Evolutionary conservation across 1,139 yeast species (phyloP).

Genomic region (Geotrichum restrictum): DNA sequence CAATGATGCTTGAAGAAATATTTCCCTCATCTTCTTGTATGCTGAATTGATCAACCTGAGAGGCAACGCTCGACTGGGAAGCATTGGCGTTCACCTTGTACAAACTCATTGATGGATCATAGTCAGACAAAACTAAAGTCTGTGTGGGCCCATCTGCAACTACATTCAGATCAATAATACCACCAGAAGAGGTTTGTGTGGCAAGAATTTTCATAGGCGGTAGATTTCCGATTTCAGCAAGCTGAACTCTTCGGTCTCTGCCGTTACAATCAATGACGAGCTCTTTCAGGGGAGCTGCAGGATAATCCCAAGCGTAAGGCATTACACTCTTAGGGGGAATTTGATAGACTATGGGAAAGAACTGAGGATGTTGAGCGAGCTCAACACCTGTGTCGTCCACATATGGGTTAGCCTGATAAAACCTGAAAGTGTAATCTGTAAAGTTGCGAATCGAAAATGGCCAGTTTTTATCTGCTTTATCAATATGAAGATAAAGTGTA

Average conservation of each 20-base stretch:
- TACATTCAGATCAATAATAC: constrained; percentile 79
- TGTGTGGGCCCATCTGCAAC: constrained; percentile 96
- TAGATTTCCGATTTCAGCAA: constrained; percentile 89
- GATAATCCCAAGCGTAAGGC: constrained; percentile 98
- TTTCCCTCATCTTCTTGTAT: constrained; percentile 66
- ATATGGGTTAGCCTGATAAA: constrained; percentile 83
- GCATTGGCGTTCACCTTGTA: constrained; percentile 47
- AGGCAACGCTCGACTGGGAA: constrained; percentile 17
- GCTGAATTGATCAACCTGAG: constrained; percentile 37
- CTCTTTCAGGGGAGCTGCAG: constrained; percentile 83
- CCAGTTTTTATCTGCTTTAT: constrained; percentile 77
- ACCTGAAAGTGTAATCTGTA: constrained; percentile 75
- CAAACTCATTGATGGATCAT: constrained; percentile 71
- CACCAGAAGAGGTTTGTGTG: constrained; percentile 40
- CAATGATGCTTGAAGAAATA: constrained; percentile 42
- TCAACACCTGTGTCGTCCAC: constrained; percentile 68
- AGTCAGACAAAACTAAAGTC: constrained; percentile 75
- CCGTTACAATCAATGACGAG: constrained; percentile 65
- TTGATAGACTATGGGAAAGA: constrained; percentile 57
- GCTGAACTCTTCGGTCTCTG: constrained; percentile 70
- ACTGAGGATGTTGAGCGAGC: constrained; percentile 32
- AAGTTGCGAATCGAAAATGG: constrained; percentile 89
- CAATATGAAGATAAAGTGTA: constrained; percentile 70
- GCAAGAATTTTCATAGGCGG: constrained; percentile 64
- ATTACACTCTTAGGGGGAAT: constrained; percentile 88